Conservation (phyloP, 495 filamentous ascomycete species). For the Podospora pseudoanserina region DNA sequence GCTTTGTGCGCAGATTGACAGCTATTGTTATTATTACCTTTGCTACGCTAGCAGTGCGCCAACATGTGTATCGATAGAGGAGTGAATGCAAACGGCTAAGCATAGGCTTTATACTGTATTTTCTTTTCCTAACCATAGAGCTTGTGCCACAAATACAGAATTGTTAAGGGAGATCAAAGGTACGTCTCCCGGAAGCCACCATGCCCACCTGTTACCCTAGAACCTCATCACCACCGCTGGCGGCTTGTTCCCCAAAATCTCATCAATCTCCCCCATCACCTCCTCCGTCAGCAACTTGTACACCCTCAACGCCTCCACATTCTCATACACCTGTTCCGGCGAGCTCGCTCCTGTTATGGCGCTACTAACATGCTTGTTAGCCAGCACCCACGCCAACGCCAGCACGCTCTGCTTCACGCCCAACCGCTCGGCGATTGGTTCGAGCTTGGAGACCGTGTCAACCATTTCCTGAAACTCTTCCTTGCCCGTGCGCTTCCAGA, state of each 20-base stretch:
- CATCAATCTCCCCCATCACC: not conserved
- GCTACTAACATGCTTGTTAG: constrained; percentile 68
- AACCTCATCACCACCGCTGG: not conserved
- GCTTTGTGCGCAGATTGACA: not conserved
- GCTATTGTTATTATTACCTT: not conserved
- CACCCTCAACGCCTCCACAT: constrained; percentile 56
- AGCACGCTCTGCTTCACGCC: constrained; percentile 62
- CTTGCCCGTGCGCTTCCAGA: constrained; percentile 44
- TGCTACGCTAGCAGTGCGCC: too few species aligned
- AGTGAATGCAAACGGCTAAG: not conserved
- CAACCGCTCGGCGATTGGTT: constrained; percentile 65
- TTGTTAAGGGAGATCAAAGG: not conserved
- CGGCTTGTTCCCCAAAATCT: not conserved
- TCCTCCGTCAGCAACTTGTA: constrained; percentile 53
- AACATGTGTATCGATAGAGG: not conserved
- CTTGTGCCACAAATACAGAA: not conserved
- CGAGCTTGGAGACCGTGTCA: constrained; percentile 44
- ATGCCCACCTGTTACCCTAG: not conserved
- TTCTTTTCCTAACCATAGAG: too few species aligned
- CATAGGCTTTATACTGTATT: too few species aligned
- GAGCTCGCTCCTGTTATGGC: constrained; percentile 76
- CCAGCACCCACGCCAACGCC: constrained; percentile 75
- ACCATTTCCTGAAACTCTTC: constrained; percentile 46
- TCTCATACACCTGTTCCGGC: constrained; percentile 69
- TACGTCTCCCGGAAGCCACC: not conserved